Evolutionary conservation across 495 filamentous ascomycete genomes (phyloP), one percentile per base, ranked within the genome.

Genomic region (Penicillium steckii): DNA sequence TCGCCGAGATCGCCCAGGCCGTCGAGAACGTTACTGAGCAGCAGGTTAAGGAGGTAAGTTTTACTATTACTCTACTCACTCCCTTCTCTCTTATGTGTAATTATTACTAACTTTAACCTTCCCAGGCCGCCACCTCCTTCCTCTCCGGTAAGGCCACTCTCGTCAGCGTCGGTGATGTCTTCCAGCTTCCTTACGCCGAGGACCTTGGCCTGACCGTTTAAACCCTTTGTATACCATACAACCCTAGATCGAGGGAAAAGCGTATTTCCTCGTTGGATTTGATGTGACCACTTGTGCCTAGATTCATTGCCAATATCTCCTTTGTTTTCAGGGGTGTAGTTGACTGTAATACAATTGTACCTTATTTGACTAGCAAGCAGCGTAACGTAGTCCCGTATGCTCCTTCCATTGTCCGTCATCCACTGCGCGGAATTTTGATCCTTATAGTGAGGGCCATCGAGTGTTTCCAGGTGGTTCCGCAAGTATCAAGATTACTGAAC

Each of bases 171-270:
- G 24, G 94, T 59, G 93, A 99, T 64, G 76, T 97, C 51, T 82
- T 86, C 73, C 77, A 88, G 61, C 80, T 99, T 57, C 94, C 95
- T 19, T 97, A 86, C 67, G 92, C 89, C 48, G 90, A 93, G 76
- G 93, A 97, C 60, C 76, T 99, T 62, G 94, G 93, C 33, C 80
- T 99, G 69, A 90, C 86, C 68, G 89, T 96, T 79, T 97, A 92
- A 80, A 69, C 49, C 49, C 50, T 53, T 62, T 75, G 69, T 73
- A 75, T 69, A 71, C 66, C 66, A 64, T 72, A 73, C 66, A 69
- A 44, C 69, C 50, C 62, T 75, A 72, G 70, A 75, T 55, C 65
- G 62, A 62, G 68, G 65, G 59, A 62, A 68, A 69, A 68, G 56
- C 53, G 59, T 62, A 56, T 63, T 62, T 59, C 55, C 58, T 57